These are phyloP conservation scores for Bipolaris sorokiniana DNA, from an alignment of 2,329 filamentous ascomycete species.

Conservation along the genomic window DNA sequence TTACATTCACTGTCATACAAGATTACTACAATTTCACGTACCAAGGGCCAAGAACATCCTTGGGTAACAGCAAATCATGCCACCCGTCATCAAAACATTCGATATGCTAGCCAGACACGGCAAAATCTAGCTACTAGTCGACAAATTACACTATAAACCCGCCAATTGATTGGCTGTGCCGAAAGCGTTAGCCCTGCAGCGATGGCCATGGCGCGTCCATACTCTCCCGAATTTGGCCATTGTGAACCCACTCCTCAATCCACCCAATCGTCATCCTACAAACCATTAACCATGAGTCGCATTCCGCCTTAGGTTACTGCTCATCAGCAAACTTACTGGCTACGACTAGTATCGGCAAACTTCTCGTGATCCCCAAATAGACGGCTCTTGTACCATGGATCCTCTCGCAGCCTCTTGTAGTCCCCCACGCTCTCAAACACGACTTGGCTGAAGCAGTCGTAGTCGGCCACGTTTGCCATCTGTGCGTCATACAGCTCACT, in stretches of 20 bases:
- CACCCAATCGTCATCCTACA: slow-evolving; percentile 57
- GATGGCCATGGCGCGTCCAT: slow-evolving; percentile 9
- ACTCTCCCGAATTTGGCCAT: slow-evolving; percentile 40
- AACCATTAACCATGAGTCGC: neutral
- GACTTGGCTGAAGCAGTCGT: slow-evolving; percentile 59
- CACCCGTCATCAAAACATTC: neutral
- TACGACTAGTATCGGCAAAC: slow-evolving; percentile 58
- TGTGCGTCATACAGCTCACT: slow-evolving; percentile 53
- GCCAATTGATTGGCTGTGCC: neutral
- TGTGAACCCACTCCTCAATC: slow-evolving; percentile 52
- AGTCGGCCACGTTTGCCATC: slow-evolving; percentile 58
- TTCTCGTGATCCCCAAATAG: slow-evolving; percentile 56
- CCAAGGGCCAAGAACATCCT: neutral
- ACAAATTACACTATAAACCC: neutral
- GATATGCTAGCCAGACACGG: neutral
- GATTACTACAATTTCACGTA: no score
- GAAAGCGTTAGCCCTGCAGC: neutral
- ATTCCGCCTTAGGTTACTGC: no score
- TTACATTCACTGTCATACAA: no score
- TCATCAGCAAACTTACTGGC: slow-evolving; percentile 35
- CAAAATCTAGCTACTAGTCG: neutral
- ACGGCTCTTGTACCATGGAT: slow-evolving; percentile 57
- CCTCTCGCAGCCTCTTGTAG: slow-evolving; percentile 57
- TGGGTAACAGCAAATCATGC: neutral
- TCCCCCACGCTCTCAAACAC: slow-evolving; percentile 55